phyloP scores from a whole-genome alignment of 75 land plant species.

The Cupressus sempervirens region DNA sequence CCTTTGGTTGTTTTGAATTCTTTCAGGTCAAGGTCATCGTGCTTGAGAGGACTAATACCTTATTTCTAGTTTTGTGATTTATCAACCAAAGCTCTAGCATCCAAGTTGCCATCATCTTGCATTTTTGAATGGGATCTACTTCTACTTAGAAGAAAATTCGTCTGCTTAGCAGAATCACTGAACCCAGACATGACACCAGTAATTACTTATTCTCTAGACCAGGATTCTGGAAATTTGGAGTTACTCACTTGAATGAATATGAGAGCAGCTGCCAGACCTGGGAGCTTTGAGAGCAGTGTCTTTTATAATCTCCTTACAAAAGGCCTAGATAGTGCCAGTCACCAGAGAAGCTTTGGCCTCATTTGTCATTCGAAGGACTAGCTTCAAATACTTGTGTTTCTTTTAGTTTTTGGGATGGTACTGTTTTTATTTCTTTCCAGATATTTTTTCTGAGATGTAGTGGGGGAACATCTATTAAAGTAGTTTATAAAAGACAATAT shows the following conservation, averaged over 20 bases:
- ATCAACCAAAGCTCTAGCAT: not conserved
- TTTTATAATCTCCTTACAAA: not conserved
- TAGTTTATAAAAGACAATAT: too few species aligned
- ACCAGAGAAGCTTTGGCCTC: not conserved
- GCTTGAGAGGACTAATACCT: not conserved
- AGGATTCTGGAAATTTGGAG: not conserved
- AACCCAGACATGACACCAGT: not conserved
- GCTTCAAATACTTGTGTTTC: not conserved
- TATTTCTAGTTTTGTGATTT: not conserved
- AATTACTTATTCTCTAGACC: not conserved
- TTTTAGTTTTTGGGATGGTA: too few species aligned
- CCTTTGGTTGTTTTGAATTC: not conserved
- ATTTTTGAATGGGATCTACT: not conserved
- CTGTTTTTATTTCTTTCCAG: too few species aligned
- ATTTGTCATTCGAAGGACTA: not conserved
- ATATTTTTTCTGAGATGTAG: too few species aligned
- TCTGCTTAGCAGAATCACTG: not conserved
- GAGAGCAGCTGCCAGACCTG: not conserved
- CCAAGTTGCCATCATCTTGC: not conserved
- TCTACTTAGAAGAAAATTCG: not conserved
- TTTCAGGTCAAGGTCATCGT: not conserved
- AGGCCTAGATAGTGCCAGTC: not conserved
- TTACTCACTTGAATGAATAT: not conserved
- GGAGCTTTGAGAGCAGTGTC: not conserved
- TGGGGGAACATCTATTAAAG: too few species aligned